Conservation (phyloP, 2,329 filamentous ascomycete genomes). For the Alternaria panax region DNA sequence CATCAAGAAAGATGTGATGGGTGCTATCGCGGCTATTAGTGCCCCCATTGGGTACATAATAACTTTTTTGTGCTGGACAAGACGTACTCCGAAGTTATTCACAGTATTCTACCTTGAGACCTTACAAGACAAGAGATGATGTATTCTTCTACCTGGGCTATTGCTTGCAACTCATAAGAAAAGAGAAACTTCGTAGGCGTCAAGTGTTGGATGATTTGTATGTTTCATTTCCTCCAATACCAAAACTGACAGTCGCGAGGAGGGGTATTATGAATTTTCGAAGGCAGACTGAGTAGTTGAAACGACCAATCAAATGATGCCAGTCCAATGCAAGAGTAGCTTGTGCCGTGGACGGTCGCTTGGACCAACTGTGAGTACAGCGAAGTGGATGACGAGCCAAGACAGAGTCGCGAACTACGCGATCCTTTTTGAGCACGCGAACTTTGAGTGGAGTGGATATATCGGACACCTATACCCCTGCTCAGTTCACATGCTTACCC, state of each 20-base stretch:
- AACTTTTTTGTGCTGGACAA: background rate
- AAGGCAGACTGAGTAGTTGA: background rate
- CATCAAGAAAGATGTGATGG: background rate
- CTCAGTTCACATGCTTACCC: slow-evolving; percentile 55
- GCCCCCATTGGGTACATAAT: background rate
- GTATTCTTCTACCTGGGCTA: background rate
- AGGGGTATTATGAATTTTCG: background rate
- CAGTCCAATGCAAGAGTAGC: background rate
- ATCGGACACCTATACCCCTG: background rate
- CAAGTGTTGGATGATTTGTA: background rate
- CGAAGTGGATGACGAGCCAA: background rate
- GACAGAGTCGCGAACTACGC: background rate
- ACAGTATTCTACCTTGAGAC: background rate
- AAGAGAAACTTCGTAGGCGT: background rate
- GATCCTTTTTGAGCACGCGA: background rate
- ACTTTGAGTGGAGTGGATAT: background rate
- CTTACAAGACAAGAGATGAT: background rate
- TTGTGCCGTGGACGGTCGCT: background rate
- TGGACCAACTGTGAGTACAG: background rate
- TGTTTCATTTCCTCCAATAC: background rate
- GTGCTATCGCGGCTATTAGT: background rate
- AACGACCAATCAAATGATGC: background rate
- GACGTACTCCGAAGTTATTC: background rate
- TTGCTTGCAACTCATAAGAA: background rate
- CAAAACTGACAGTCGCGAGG: background rate